Conservation (phyloP, 2,329 filamentous ascomycete genomes). For the Drechslerella dactyloides region DNA sequence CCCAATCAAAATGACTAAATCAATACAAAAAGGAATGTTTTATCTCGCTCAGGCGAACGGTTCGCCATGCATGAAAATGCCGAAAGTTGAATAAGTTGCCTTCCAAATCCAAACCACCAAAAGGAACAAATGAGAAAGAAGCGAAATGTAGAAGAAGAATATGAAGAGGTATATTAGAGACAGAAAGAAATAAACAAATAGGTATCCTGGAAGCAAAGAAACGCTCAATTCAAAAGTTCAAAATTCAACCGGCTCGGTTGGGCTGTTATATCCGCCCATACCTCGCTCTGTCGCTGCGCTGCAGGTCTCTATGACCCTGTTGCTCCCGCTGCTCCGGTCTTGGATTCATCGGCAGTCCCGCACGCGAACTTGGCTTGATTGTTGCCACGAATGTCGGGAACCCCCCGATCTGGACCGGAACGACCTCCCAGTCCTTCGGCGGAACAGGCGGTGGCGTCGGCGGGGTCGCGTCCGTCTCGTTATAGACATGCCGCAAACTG, state of each 20-base stretch:
- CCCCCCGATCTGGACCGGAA: constrained; percentile 19
- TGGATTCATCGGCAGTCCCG: constrained; percentile 1
- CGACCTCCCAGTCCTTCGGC: constrained; percentile 44
- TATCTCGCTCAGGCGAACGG: too few species aligned
- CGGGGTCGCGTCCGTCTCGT: neutral
- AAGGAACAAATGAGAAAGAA: too few species aligned
- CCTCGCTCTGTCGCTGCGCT: neutral
- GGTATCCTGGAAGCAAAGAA: neutral
- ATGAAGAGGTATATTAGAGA: neutral
- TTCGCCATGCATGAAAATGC: too few species aligned
- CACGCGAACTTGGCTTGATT: constrained; percentile 10
- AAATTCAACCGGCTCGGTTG: neutral
- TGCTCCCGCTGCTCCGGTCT: neutral
- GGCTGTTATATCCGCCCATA: neutral
- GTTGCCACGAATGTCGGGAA: constrained; percentile 19
- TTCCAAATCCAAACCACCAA: too few species aligned
- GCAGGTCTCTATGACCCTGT: neutral
- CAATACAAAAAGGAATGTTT: too few species aligned
- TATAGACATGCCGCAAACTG: neutral
- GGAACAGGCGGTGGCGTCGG: constrained; percentile 26
- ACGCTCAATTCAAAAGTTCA: too few species aligned
- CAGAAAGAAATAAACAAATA: neutral
- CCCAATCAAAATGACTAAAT: too few species aligned
- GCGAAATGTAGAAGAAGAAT: too few species aligned
- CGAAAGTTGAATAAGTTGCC: too few species aligned